phyloP scores from a whole-genome alignment of 768 basidiomycete genomes.

The Boletus reticulatus region DNA sequence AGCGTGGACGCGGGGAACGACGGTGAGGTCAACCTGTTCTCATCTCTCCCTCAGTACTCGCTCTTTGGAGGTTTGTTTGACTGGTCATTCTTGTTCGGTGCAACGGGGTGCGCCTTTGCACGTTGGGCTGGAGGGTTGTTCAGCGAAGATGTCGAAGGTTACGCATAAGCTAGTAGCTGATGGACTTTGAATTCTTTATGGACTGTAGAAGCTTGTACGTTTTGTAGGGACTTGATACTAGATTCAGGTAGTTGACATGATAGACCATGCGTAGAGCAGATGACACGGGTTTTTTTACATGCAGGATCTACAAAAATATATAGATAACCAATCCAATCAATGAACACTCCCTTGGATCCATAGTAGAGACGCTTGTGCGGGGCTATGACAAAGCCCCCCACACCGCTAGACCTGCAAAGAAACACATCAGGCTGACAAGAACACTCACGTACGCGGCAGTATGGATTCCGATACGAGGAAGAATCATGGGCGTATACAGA shows the following conservation, averaged over 20 bases:
- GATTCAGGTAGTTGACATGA: background rate
- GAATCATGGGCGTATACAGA: slow-evolving; percentile 63
- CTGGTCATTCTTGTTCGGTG: slow-evolving; percentile 65
- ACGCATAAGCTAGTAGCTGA: background rate
- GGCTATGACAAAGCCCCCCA: slow-evolving; percentile 64
- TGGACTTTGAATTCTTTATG: background rate
- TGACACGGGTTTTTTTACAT: background rate
- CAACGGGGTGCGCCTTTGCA: slow-evolving; percentile 42
- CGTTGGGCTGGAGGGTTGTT: slow-evolving; percentile 51
- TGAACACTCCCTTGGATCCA: background rate
- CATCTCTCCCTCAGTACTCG: slow-evolving; percentile 70
- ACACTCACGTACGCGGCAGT: slow-evolving; percentile 70
- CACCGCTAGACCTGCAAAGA: slow-evolving; percentile 70
- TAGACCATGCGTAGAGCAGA: background rate
- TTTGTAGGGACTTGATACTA: background rate
- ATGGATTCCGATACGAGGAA: slow-evolving; percentile 74
- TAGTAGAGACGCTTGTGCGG: background rate
- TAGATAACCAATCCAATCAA: slow-evolving; percentile 11
- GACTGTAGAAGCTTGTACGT: slow-evolving; percentile 4
- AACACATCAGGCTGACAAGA: slow-evolving; percentile 61
- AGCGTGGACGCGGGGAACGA: slow-evolving; percentile 6
- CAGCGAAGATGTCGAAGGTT: slow-evolving; percentile 15
- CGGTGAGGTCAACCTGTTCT: slow-evolving; percentile 52
- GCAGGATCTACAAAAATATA: background rate
- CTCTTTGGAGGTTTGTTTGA: slow-evolving; percentile 76